Percentiles rank a stretch among this genome's conserved stretches.
phyloP scores from a whole-genome alignment of 192 early-diverging fungal genomes.

The Jimgerdemannia flammicorona region DNA sequence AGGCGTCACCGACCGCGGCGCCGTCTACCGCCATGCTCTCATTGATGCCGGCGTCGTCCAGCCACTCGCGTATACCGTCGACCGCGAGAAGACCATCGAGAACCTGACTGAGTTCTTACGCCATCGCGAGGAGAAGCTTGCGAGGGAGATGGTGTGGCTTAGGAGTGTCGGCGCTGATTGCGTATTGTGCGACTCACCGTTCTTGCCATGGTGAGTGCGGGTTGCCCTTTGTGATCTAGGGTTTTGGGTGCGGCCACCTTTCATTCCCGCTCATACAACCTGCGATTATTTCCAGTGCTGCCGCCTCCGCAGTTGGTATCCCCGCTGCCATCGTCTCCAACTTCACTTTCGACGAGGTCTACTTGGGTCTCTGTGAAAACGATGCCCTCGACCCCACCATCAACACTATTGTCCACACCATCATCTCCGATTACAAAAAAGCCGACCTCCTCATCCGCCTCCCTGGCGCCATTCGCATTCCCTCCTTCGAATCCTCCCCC shows the following conservation, averaged over 20 bases:
- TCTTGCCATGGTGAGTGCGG: constrained; percentile 46
- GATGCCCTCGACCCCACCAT: constrained; percentile 45
- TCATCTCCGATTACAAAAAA: constrained; percentile 46
- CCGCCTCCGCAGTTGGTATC: constrained; percentile 43
- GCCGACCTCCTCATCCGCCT: constrained; percentile 47
- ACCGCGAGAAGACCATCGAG: constrained; percentile 50
- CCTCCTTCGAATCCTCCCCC: constrained; percentile 43
- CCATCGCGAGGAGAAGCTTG: constrained; percentile 32
- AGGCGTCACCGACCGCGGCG: constrained; percentile 42
- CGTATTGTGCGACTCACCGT: constrained; percentile 54
- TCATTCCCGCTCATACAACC: neutral
- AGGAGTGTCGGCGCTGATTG: constrained; percentile 45
- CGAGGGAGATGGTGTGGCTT: constrained; percentile 47
- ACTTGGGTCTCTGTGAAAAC: constrained; percentile 46
- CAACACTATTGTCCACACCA: constrained; percentile 27
- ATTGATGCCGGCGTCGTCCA: constrained; percentile 63
- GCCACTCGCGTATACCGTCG: constrained; percentile 55
- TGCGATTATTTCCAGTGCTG: constrained; percentile 29
- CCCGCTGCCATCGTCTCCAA: constrained; percentile 55
- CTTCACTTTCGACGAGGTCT: constrained; percentile 62
- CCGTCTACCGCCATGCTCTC: constrained; percentile 48
- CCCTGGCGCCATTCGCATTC: constrained; percentile 54
- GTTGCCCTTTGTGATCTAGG: too few relatives aligned
- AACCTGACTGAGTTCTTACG: constrained; percentile 43
- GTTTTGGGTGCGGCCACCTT: neutral